Percentiles rank a stretch among this genome's conserved stretches.
These are phyloP conservation scores for Tolypocladium tropicale DNA, from an alignment of 2,329 filamentous ascomycete genomes.

Conservation along the genomic window DNA sequence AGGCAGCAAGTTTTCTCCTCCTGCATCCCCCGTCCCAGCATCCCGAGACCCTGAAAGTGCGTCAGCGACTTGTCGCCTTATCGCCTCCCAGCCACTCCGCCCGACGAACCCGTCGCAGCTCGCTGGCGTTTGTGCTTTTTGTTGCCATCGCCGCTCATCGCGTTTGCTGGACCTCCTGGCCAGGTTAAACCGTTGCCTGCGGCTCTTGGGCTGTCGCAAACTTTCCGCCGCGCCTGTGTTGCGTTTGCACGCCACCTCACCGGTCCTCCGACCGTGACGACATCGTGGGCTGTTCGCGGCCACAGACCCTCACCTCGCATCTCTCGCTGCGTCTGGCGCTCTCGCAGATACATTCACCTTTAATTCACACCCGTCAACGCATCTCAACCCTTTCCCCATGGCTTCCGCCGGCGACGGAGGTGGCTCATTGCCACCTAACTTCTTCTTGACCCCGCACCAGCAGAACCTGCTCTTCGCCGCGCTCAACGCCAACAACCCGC, in stretches of 20 bases:
- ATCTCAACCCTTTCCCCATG: constrained; percentile 24
- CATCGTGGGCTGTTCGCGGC: background rate
- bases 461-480: constrained; percentile 67
- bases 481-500: constrained; percentile 57
- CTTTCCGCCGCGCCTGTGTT: too few species aligned
- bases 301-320: background rate
- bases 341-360: background rate
- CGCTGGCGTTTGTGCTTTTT: background rate
- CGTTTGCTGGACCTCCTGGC: background rate
- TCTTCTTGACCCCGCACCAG: constrained; percentile 66
- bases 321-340: background rate
- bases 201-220: background rate
- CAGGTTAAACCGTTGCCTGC: background rate
- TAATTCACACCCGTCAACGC: background rate
- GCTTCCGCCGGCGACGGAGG: constrained; percentile 36
- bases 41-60: constrained; percentile 1
- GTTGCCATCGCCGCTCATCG: background rate
- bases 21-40: constrained; percentile 1
- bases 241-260: background rate
- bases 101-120: background rate
- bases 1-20: constrained; percentile 20
- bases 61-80: background rate
- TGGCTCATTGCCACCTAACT: constrained; percentile 36
- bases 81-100: background rate
- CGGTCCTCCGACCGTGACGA: background rate